phyloP scores from a whole-genome alignment of 1,284 basidiomycete genomes.

The Trichosporon sp. region DNA sequence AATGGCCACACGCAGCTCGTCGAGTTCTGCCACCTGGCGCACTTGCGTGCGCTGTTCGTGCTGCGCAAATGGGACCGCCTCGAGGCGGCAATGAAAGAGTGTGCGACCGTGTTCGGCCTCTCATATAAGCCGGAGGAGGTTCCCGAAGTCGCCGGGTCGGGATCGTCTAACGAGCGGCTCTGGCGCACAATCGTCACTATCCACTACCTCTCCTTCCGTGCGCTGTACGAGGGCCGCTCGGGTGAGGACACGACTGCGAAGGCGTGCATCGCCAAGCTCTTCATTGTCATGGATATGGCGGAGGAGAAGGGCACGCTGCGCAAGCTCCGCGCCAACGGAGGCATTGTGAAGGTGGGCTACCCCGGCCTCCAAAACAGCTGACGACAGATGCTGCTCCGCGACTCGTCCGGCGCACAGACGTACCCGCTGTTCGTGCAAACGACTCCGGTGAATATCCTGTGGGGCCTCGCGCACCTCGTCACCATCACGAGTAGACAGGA shows the following conservation, averaged over 20 bases:
- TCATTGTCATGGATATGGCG: conserved; percentile 42
- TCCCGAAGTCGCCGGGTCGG: background rate
- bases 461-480: conserved; percentile 42
- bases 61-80: conserved; percentile 47
- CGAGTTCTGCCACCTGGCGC: conserved; percentile 37
- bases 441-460: conserved; percentile 47
- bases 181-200: conserved; percentile 20
- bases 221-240: conserved; percentile 43
- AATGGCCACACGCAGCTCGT: conserved; percentile 36
- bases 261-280: conserved; percentile 36
- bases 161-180: background rate
- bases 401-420: conserved; percentile 7
- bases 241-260: conserved; percentile 40
- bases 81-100: conserved; percentile 29
- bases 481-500: conserved; percentile 42
- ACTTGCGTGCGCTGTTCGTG: conserved; percentile 36
- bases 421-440: conserved; percentile 39
- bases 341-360: conserved; percentile 37
- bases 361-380: background rate
- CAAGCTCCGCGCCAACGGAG: conserved; percentile 35
- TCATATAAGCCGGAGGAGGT: conserved; percentile 2
- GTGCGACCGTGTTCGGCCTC: conserved; percentile 25
- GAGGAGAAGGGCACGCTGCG: conserved; percentile 33
- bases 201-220: conserved; percentile 40
- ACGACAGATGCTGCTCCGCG: conserved; percentile 24